Evolutionary conservation across 2,329 filamentous ascomycete species (phyloP).

Genomic region (Ilyonectria destructans): DNA sequence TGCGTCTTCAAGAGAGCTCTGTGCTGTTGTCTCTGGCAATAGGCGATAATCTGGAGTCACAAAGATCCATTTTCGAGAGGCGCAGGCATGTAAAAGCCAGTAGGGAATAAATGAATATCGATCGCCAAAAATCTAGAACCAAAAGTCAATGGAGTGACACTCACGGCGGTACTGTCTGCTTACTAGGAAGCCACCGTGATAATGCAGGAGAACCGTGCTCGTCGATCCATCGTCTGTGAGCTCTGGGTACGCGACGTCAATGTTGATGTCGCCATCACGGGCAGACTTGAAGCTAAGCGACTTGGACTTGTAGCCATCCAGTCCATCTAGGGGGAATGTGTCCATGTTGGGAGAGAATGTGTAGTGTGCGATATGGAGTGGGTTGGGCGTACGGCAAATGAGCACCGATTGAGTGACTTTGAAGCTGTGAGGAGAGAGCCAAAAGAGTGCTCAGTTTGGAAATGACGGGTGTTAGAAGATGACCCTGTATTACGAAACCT

Average conservation of each 20-base stretch:
- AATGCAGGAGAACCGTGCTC: conserved; percentile 40
- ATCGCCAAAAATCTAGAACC: conserved; percentile 39
- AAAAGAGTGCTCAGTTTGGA: not conserved
- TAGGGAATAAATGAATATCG: conserved; percentile 41
- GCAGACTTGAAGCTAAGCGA: conserved; percentile 38
- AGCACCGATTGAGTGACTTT: not conserved
- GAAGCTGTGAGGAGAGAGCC: not conserved
- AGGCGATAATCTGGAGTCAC: conserved; percentile 45
- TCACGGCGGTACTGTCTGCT: fast-evolving
- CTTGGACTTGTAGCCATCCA: conserved; percentile 36
- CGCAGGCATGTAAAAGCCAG: conserved; percentile 41
- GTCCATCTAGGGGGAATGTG: not conserved
- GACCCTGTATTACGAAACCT: too few species aligned
- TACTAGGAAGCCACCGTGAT: conserved; percentile 43
- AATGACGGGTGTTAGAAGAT: not conserved
- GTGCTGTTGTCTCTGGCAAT: conserved; percentile 42
- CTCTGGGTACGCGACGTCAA: conserved; percentile 41
- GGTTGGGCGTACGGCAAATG: not conserved
- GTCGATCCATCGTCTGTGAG: conserved; percentile 15
- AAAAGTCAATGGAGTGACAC: not conserved
- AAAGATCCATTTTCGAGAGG: conserved; percentile 44
- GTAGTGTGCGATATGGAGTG: not conserved
- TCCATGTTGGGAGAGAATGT: not conserved
- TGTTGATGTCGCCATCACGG: conserved; percentile 30
- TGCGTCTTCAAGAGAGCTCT: conserved; percentile 36